Percentiles rank a stretch among this genome's conserved stretches.
Conservation (phyloP, 139 green algal species). For the Eudorina sp. region DNA sequence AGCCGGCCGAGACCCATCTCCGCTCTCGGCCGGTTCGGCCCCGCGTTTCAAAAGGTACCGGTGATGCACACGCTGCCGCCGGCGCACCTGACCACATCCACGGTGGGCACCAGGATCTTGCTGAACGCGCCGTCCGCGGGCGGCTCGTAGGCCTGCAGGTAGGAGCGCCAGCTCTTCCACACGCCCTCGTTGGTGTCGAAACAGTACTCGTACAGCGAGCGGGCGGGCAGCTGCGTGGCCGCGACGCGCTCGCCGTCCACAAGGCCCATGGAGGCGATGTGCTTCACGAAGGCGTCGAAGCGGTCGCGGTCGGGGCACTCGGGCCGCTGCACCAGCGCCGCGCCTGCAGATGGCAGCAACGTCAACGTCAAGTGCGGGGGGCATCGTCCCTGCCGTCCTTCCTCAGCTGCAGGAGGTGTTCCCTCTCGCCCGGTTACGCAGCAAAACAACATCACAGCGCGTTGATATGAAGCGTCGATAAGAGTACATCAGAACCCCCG, state of each 20-base stretch:
- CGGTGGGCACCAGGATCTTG: conserved; percentile 90
- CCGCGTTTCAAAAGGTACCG: no score
- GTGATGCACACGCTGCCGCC: no score
- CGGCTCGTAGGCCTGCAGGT: conserved; percentile 76
- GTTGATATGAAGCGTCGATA: no score
- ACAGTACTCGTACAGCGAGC: conserved; percentile 89
- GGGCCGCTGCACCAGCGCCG: conserved; percentile 58
- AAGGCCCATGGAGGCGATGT: conserved; percentile 69
- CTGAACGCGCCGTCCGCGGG: conserved; percentile 77
- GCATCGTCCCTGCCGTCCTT: no score
- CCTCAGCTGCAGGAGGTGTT: no score
- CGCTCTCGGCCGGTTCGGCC: no score
- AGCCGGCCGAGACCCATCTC: background rate
- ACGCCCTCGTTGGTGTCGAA: conserved; percentile 76
- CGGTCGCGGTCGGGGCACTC: conserved; percentile 74
- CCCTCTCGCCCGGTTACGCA: no score
- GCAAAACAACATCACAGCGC: no score
- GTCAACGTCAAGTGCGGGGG: no score
- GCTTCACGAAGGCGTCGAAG: conserved; percentile 85
- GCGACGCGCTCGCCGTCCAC: conserved; percentile 76
- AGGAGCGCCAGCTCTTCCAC: conserved; percentile 82
- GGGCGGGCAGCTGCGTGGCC: conserved; percentile 74
- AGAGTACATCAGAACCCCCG: no score
- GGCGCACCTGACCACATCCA: conserved; percentile 83
- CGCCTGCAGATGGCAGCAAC: conserved; percentile 18